These are phyloP conservation scores for Furcasterigmium sp. DNA, from an alignment of 2,329 filamentous ascomycete genomes.

Conservation along the genomic window DNA sequence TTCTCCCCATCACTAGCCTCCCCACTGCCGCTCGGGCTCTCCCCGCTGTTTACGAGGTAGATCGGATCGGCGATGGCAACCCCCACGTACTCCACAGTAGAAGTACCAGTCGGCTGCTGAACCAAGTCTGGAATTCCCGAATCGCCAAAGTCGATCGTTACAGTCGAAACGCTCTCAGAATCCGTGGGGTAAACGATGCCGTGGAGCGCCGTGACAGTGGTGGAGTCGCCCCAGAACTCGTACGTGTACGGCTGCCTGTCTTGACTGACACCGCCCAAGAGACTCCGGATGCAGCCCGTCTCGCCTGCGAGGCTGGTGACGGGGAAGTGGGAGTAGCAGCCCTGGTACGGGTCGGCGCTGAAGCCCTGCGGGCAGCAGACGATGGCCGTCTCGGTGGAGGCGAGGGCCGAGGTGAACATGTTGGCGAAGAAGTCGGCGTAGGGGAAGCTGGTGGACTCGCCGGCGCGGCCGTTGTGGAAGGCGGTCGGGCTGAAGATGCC, in stretches of 20 bases:
- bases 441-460: not conserved
- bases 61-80: not conserved
- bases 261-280: not conserved
- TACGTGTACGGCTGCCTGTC: not conserved
- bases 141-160: too few relatives aligned
- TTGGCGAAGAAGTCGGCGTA: not conserved
- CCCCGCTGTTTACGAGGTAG: not conserved
- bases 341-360: not conserved
- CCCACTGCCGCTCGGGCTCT: not conserved
- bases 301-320: not conserved
- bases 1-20: not conserved
- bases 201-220: not conserved
- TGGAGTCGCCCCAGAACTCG: not conserved
- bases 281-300: not conserved
- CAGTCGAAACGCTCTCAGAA: too few relatives aligned
- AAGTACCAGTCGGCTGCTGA: too few relatives aligned
- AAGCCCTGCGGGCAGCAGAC: not conserved
- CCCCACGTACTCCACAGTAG: too few relatives aligned
- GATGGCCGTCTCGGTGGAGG: not conserved
- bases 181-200: too few relatives aligned
- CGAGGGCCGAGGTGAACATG: not conserved
- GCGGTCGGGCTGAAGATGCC: not conserved
- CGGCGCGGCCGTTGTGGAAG: not conserved
- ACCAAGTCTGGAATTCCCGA: too few relatives aligned
- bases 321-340: not conserved